phyloP scores from a whole-genome alignment of 441 rosid species.

The Brassica balearica region DNA sequence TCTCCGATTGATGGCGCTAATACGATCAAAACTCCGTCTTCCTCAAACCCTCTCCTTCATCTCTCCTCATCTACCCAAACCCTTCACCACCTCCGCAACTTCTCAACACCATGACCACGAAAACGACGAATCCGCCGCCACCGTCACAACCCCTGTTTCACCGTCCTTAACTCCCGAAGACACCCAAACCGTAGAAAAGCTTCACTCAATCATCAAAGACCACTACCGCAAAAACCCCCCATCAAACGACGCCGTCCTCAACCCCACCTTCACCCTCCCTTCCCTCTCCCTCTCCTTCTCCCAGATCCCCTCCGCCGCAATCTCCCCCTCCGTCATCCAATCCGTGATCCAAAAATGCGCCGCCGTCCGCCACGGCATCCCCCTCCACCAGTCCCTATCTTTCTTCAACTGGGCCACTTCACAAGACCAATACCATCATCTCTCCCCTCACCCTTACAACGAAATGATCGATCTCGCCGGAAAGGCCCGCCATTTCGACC shows the following conservation, averaged over 20 bases:
- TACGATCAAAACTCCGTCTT: constrained; percentile 42
- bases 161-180: constrained; percentile 54
- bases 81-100: constrained; percentile 44
- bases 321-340: constrained; percentile 59
- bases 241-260: constrained; percentile 40
- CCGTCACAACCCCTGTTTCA: constrained; percentile 26
- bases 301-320: constrained; percentile 44
- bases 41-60: constrained; percentile 35
- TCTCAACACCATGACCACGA: constrained; percentile 40
- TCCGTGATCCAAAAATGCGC: constrained; percentile 69
- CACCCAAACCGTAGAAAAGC: constrained; percentile 51
- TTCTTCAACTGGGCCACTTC: constrained; percentile 88
- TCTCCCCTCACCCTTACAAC: constrained; percentile 66
- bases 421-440: constrained; percentile 42
- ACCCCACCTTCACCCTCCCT: constrained; percentile 58
- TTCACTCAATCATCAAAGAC: constrained; percentile 71
- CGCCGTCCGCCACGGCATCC: constrained; percentile 79
- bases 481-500: constrained; percentile 75
- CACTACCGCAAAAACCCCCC: constrained; percentile 92
- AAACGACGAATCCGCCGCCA: constrained; percentile 37
- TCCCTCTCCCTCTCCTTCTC: constrained; percentile 72
- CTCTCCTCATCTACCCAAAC: constrained; percentile 39
- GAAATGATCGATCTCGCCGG: constrained; percentile 85
- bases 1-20: constrained; percentile 50
- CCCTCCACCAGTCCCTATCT: constrained; percentile 66